Percentiles rank a stretch among this genome's conserved stretches.
Evolutionary conservation across 495 filamentous ascomycete species (phyloP).

Genomic region (Xylaria sp.): DNA sequence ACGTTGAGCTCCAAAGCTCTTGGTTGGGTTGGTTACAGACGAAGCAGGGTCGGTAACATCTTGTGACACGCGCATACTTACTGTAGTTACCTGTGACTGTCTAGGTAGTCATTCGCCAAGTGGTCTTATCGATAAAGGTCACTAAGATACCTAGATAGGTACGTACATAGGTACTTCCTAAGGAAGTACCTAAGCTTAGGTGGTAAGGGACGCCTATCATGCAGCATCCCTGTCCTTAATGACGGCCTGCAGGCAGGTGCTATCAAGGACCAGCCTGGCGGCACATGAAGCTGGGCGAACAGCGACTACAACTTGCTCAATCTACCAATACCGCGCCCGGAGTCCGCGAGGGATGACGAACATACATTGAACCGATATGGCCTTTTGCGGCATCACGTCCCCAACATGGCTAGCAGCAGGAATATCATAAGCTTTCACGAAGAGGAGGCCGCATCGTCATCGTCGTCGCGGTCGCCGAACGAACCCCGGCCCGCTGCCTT

Average conservation of each 20-base stretch:
- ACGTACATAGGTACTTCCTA: too few relatives aligned
- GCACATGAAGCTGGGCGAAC: conserved; percentile 9
- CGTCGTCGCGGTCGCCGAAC: conserved; percentile 40
- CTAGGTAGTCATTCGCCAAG: neutral
- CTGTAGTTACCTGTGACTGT: neutral
- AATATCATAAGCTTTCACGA: conserved; percentile 39
- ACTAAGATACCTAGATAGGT: neutral
- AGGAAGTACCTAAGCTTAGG: too few relatives aligned
- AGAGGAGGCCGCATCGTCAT: conserved; percentile 40
- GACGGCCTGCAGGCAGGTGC: neutral
- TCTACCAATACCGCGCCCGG: neutral
- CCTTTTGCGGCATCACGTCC: conserved; percentile 33
- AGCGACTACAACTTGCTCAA: neutral
- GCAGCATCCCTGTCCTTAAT: conserved; percentile 20
- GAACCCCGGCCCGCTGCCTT: conserved; percentile 32
- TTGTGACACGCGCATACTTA: neutral
- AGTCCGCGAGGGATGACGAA: conserved; percentile 4
- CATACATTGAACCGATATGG: conserved; percentile 34
- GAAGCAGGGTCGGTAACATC: neutral
- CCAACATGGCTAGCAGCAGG: conserved; percentile 43
- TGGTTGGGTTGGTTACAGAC: conserved; percentile 8
- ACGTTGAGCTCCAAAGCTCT: neutral
- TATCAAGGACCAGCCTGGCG: neutral
- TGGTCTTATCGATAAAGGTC: conserved; percentile 3
- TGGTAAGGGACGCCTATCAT: conserved; percentile 24